Base-by-base conservation (phyloP, 768 basidiomycete genomes). In the Pleurotus sapidus region DNA sequence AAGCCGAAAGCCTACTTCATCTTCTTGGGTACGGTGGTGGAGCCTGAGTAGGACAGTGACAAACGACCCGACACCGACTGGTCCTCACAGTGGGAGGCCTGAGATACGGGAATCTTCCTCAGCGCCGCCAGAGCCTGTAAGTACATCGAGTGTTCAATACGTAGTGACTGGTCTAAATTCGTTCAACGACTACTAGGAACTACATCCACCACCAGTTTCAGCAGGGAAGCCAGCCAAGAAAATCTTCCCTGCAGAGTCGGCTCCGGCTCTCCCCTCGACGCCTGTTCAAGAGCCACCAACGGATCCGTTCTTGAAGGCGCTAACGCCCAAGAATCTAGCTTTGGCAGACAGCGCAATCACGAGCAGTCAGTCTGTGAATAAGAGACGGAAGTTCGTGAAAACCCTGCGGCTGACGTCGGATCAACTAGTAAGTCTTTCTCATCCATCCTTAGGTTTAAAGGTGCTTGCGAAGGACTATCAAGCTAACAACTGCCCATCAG, bases 381-480 rank as follows among this genome's bases (percentile, higher is more conserved):
- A 45, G 42, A n/a, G 42, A 45, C 83, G 83, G 67, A 88, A 83
- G 65, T 98, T 84, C 67, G 95, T 91, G 7, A 98, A 99, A 76
- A 94, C 96, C 0, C 72, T 99, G 58, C 82, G 97, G 5, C 72
- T 99, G 58, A 94, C 95, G 0, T 97, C 95, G 3, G 94, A 96
- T 63, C 97, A 99, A 68, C 80, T 99, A 42, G 94, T 95, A 63
- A 66, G 86, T 11, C 23, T 17, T 56, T 42, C 14, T 20, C 14
- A 18, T 25, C 11, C 27, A 14, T 9, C 17, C 34, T 48, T 15
- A 23, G 2, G 1, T 57, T 47, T 40, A 24, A 43, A 42, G 9
- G 17, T 39, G 39, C 42, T 39, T 25, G 24, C 38, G 5, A 24
- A 54, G 12, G n/a, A 9, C 17, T 30, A 15, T 11, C 8, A 25